Percentiles rank a stretch among this genome's conserved stretches.
phyloP scores from a whole-genome alignment of 1,139 yeast genomes.

The Suhomyces panamericanus region DNA sequence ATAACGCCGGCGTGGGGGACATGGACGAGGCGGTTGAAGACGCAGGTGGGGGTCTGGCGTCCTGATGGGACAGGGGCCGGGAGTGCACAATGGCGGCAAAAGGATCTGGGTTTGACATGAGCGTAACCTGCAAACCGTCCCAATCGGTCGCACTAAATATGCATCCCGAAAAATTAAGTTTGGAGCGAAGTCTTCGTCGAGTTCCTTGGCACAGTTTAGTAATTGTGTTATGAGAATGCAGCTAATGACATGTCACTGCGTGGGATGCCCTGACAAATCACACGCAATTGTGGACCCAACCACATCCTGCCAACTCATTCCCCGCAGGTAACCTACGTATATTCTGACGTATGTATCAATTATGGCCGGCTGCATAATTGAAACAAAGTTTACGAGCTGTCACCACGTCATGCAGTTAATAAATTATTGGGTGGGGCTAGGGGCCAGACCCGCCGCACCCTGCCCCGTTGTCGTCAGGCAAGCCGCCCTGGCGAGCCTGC shows the following conservation, averaged over 20 bases:
- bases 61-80: background rate
- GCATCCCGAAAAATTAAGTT: conserved; percentile 1
- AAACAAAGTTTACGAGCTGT: conserved; percentile 2
- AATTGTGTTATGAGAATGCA: conserved; percentile 2
- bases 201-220: background rate
- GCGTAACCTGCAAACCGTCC: conserved; percentile 2
- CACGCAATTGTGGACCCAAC: background rate
- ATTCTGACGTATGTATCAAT: background rate
- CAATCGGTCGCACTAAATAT: background rate
- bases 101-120: conserved; percentile 2
- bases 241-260: background rate
- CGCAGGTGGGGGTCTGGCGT: background rate
- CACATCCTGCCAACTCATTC: background rate
- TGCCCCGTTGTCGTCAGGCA: too few species aligned
- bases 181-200: background rate
- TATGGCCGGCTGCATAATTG: background rate
- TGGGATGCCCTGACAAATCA: background rate
- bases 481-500: too few species aligned
- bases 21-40: too few species aligned
- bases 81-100: background rate
- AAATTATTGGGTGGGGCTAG: background rate
- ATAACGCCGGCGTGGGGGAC: background rate
- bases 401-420: conserved; percentile 1
- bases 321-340: background rate
- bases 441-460: background rate